Percentiles rank a stretch among this genome's conserved stretches.
These are phyloP conservation scores for Imleria badia DNA, from an alignment of 768 basidiomycete genomes.

Conservation along the genomic window DNA sequence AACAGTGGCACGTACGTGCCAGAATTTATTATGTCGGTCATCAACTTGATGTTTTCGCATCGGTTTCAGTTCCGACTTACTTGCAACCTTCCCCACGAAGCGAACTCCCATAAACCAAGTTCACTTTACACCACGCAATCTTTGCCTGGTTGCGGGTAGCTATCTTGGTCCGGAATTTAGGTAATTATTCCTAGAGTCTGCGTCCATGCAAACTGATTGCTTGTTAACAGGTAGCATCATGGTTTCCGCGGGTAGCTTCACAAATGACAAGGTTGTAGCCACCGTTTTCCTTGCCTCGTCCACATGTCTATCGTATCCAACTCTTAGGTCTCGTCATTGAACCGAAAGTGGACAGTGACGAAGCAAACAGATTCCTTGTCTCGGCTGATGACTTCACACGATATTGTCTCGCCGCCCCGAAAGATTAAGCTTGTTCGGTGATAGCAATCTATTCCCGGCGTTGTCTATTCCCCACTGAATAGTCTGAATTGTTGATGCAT, in stretches of 20 bases:
- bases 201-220: background rate
- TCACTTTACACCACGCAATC: constrained; percentile 92
- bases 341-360: constrained; percentile 2
- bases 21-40: background rate
- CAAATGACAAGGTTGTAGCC: background rate
- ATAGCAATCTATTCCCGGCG: too few relatives aligned
- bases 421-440: background rate
- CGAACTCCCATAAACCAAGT: constrained; percentile 90
- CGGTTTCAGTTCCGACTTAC: constrained; percentile 66
- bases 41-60: background rate
- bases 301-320: constrained; percentile 8
- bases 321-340: background rate
- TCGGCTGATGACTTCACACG: background rate
- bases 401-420: background rate
- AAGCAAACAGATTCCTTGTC: background rate
- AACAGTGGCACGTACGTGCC: constrained; percentile 68
- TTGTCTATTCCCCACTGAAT: background rate
- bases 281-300: background rate
- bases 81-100: constrained; percentile 94
- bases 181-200: constrained; percentile 20
- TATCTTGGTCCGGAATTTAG: constrained; percentile 61
- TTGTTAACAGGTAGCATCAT: background rate
- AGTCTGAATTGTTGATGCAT: background rate
- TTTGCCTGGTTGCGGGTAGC: constrained; percentile 84
- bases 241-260: background rate